phyloP scores from a whole-genome alignment of 2,329 filamentous ascomycete species.

The Didymella keratinophila region DNA sequence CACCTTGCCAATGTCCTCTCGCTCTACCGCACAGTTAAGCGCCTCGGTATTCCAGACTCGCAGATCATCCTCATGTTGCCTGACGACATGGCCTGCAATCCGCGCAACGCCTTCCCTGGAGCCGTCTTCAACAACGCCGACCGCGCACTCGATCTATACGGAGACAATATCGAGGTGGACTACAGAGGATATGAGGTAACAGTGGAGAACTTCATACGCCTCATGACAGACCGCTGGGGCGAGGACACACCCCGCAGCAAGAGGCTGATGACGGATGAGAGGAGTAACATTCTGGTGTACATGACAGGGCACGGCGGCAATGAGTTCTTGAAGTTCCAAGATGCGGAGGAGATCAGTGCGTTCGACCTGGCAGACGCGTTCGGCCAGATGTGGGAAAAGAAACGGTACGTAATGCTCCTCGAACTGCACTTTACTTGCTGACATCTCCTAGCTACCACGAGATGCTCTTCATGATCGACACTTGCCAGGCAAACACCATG shows the following conservation, averaged over 20 bases:
- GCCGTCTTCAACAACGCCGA: constrained; percentile 99
- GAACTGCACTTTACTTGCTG: not conserved
- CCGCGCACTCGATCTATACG: constrained; percentile 92
- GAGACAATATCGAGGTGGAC: constrained; percentile 98
- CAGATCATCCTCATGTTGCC: constrained; percentile 99
- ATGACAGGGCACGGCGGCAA: constrained; percentile 99
- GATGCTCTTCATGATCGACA: constrained; percentile 99
- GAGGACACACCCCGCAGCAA: constrained; percentile 96
- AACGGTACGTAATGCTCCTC: constrained; percentile 64
- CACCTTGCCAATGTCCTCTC: constrained; percentile 98
- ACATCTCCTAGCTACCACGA: constrained; percentile 78
- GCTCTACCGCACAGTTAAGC: constrained; percentile 97
- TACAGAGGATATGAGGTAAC: constrained; percentile 98
- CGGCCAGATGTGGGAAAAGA: constrained; percentile 99
- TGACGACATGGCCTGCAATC: constrained; percentile 99
- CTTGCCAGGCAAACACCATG: constrained; percentile 99
- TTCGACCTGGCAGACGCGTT: constrained; percentile 97
- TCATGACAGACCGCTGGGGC: constrained; percentile 92
- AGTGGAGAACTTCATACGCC: constrained; percentile 96
- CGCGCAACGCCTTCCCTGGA: constrained; percentile 95
- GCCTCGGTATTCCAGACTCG: constrained; percentile 94
- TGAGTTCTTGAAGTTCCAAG: constrained; percentile 98
- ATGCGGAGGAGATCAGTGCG: constrained; percentile 95
- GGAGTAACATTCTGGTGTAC: constrained; percentile 96
- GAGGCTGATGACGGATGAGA: constrained; percentile 89